Base-by-base conservation (phyloP, 2,329 filamentous ascomycete genomes). In the Verticillium alfalfae region DNA sequence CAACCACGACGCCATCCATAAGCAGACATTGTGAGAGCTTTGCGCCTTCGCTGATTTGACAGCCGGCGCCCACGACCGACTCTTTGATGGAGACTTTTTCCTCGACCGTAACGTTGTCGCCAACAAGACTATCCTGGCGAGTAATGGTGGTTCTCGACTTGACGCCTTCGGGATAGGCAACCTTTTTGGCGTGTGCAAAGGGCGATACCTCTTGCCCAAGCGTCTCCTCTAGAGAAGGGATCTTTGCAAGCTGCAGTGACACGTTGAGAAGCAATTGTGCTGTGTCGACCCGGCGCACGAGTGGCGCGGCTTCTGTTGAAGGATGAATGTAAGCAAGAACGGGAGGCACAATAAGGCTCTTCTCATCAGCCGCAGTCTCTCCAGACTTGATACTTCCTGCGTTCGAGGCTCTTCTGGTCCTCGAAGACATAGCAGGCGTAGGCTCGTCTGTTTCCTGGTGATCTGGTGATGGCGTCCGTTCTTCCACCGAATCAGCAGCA, bases 41-140 rank as follows among this genome's bases (percentile, higher is more conserved):
- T 36, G 90, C 92, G n/a, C 93, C 92, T 67, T 89, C 88, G 65
- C 88, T 88, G 66, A 99, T 94, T 69, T 91, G 89, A 73, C 92
- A 96, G 68, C 92, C 92, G 5, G 91, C 87, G 2, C 95, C 95
- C 49, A 99, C 86, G 36, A 97, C 92, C 41, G 84, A 90, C 75
- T 97, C 92, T 74, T 97, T 97, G 77, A 99, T 90, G n/a, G 93
- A 90, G 31, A 87, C 89, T 73, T 94, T 94, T 69, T 94, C 91
- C 70, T 94, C 91, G 0, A 98, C 88, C 1, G 88, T 92, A 49
- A 96, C 92, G 70, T 97, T 97, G 62, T 94, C 91, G 1, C 87
- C 94, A 41, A 98, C 85, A 2, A 98, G 82, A 66, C 87, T 91
- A 77, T 97, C 94, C 56, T 86, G 83, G 68, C 89, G 86, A 22